Evolutionary conservation across 2,329 filamentous ascomycete species (phyloP).

Genomic region (Penicillium capsulatum): DNA sequence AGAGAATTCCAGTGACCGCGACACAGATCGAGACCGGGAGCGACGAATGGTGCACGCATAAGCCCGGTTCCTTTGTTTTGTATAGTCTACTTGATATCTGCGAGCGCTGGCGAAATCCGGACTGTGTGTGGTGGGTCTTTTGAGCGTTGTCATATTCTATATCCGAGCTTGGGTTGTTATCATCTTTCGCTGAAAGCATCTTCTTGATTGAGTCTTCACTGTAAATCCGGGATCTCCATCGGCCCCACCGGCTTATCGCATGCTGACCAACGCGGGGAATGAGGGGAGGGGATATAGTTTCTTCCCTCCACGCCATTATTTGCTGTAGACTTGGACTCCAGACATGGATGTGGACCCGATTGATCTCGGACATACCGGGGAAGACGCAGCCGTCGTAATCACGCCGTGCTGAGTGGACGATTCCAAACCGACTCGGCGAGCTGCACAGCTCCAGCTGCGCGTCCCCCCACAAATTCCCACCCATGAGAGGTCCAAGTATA

Average conservation of each 20-base stretch:
- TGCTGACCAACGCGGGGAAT: neutral
- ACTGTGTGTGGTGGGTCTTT: slow-evolving; percentile 2
- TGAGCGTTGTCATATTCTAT: too few relatives aligned
- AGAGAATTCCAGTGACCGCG: slow-evolving; percentile 11
- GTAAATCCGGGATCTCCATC: neutral
- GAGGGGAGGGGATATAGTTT: too few relatives aligned
- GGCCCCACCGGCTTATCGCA: neutral
- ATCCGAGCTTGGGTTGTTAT: neutral
- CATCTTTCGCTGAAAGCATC: too few relatives aligned
- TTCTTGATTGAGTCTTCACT: too few relatives aligned
- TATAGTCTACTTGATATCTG: slow-evolving; percentile 10
- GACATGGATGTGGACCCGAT: too few relatives aligned
- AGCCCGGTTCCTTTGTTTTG: slow-evolving; percentile 3
- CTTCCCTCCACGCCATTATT: too few relatives aligned
- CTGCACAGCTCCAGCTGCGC: neutral
- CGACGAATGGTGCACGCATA: slow-evolving; percentile 27
- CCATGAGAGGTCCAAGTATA: neutral
- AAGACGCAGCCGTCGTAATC: neutral
- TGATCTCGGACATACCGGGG: neutral
- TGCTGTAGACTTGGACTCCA: too few relatives aligned
- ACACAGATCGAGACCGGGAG: slow-evolving; percentile 5
- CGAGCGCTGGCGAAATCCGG: slow-evolving; percentile 15
- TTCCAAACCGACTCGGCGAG: neutral
- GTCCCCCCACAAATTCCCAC: too few relatives aligned
- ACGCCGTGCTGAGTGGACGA: neutral